phyloP scores from a whole-genome alignment of 306 rosid species.

The Parietaria judaica region DNA sequence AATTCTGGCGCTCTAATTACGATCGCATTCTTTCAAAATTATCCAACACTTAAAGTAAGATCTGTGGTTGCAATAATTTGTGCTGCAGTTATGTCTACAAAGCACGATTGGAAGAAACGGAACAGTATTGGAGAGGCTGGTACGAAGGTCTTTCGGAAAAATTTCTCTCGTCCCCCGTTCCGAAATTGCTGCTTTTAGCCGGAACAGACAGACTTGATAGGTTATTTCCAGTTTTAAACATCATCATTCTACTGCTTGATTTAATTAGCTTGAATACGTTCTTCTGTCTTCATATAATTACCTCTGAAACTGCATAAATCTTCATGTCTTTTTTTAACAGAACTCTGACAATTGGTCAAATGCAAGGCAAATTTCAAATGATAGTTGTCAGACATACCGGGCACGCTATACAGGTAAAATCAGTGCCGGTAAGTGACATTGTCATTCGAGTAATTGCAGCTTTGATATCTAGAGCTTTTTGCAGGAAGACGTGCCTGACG shows the following conservation, averaged over 20 bases:
- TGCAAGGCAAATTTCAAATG: slow-evolving; percentile 99
- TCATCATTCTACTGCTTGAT: slow-evolving; percentile 10
- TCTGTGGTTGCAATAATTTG: slow-evolving; percentile 14
- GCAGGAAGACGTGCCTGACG: slow-evolving; percentile 96
- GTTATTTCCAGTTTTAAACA: slow-evolving; percentile 25
- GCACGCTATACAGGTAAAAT: slow-evolving; percentile 85
- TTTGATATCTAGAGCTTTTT: slow-evolving; percentile 14
- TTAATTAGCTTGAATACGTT: not conserved
- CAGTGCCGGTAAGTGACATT: slow-evolving; percentile 8
- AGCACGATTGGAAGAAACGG: slow-evolving; percentile 72
- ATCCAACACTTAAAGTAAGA: not conserved
- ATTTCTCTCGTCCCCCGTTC: slow-evolving; percentile 68
- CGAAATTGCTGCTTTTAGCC: slow-evolving; percentile 86
- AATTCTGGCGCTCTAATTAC: not conserved
- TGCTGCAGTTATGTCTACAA: slow-evolving; percentile 74
- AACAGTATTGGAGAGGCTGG: slow-evolving; percentile 97
- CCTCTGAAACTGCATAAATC: not conserved
- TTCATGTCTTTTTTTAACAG: slow-evolving; percentile 26
- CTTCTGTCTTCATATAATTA: not conserved
- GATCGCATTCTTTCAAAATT: not conserved
- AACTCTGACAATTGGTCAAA: slow-evolving; percentile 93
- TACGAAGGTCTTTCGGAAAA: slow-evolving; percentile 96
- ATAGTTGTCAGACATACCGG: slow-evolving; percentile 77
- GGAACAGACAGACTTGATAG: slow-evolving; percentile 98
- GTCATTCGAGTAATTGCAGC: not conserved